phyloP scores from a whole-genome alignment of 805 yeast species.

The Maudiozyma saulgeensis region DNA sequence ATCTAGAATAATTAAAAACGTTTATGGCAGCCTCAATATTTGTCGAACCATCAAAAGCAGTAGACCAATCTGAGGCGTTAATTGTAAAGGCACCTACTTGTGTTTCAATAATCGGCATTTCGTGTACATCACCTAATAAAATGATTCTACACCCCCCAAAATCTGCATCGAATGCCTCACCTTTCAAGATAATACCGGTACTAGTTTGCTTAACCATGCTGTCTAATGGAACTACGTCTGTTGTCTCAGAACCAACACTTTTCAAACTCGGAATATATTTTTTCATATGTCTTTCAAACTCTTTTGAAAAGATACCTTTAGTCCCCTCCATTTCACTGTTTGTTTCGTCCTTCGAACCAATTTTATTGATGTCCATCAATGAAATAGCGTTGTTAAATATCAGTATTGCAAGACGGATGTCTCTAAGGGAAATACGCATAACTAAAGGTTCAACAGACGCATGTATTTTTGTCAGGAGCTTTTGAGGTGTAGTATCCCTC shows the following conservation, averaged over 20 bases:
- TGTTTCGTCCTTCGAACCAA: constrained; percentile 7
- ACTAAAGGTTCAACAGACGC: constrained; percentile 72
- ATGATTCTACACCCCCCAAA: constrained; percentile 74
- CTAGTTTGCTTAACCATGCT: constrained; percentile 19
- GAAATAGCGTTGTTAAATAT: constrained; percentile 67
- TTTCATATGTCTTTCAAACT: constrained; percentile 49
- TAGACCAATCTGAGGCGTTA: constrained; percentile 74
- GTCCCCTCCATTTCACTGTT: constrained; percentile 5
- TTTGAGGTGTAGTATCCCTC: constrained; percentile 51
- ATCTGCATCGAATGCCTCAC: constrained; percentile 57
- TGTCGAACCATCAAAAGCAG: constrained; percentile 63
- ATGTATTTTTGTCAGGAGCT: constrained; percentile 53
- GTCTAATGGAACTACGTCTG: constrained; percentile 19
- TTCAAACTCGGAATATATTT: constrained; percentile 59
- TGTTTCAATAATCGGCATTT: constrained; percentile 77
- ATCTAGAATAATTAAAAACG: constrained; percentile 77
- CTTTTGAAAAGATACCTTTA: constrained; percentile 40
- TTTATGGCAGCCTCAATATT: constrained; percentile 59
- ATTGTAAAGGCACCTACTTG: constrained; percentile 59
- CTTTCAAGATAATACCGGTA: constrained; percentile 39
- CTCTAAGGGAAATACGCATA: constrained; percentile 75
- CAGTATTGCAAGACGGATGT: constrained; percentile 66
- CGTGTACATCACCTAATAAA: constrained; percentile 83
- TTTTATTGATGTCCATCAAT: constrained; percentile 26
- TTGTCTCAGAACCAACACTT: constrained; percentile 28